Evolutionary conservation across 2,329 filamentous ascomycete species (phyloP), one percentile per base, ranked within the genome.

Genomic region (Cladosporium sp.): DNA sequence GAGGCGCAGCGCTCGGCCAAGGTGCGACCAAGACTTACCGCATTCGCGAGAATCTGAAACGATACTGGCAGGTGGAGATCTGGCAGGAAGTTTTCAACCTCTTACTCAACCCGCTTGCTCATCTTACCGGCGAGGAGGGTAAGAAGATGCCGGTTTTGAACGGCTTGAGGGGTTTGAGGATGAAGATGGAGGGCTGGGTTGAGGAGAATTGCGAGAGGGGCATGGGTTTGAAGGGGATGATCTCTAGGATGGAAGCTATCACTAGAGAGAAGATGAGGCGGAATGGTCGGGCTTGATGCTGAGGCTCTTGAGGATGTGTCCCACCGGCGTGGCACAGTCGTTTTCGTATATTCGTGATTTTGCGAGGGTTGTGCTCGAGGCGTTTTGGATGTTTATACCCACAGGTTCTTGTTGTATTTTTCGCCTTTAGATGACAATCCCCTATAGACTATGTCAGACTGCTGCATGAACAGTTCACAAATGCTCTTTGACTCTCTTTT

Each of bases 21-120:
- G 76, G 73, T 2, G 78, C 75, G 1, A 83, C 80, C 1, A 86
- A 89, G 69, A 85, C 81, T 48, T 97, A 96, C 75, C 84, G 82
- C 62, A 85, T 97, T 63, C 83, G 88, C 52, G 93, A 97, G 74
- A 83, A 79, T 13, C 75, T 97, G 60, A 99, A 99, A 78, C 77
- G 94, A 44, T 99, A 99, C 75, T 99, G 94, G 94, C 92, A 97
- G 78, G 88, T 86, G 49, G 91, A 96, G 50, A 84, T 97, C 44
- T 99, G 94, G 94, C 75, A 71, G 2, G 85, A 89, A 60, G 86
- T 88, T 48, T 96, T 99, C 71, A 88, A 92, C 63, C 67, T 97
- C 58, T 75, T 97, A 63, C 78, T 99, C 42, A 99, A 99, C 72
- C 92, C 93, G 0, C 80, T 82, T 2, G 80, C 79, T 58, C 85